These are phyloP conservation scores for Candida ortonii DNA, from an alignment of 805 yeast genomes.

Conservation along the genomic window DNA sequence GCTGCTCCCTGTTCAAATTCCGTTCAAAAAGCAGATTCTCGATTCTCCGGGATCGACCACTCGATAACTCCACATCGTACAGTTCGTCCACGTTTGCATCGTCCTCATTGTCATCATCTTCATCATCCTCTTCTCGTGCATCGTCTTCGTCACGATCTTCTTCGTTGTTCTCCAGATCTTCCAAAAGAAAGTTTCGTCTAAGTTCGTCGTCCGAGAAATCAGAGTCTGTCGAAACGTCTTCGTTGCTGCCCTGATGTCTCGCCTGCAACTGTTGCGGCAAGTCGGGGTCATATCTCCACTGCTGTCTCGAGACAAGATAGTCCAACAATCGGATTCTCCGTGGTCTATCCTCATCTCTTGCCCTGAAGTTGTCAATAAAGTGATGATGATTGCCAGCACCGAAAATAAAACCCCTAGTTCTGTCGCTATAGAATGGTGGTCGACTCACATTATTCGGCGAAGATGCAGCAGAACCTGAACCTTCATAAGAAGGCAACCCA, in stretches of 20 bases:
- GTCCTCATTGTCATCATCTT: constrained; percentile 22
- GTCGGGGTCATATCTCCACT: constrained; percentile 17
- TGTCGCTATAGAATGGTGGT: constrained; percentile 16
- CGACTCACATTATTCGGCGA: constrained; percentile 7
- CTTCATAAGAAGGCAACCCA: no score
- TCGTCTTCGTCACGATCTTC: constrained; percentile 10
- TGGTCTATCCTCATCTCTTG: constrained; percentile 18
- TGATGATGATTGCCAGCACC: constrained; percentile 18
- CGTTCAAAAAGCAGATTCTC: constrained; percentile 29
- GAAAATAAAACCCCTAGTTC: constrained; percentile 19
- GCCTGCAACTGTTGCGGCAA: constrained; percentile 15
- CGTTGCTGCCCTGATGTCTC: constrained; percentile 10
- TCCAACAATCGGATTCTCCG: constrained; percentile 21
- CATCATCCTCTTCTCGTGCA: constrained; percentile 17
- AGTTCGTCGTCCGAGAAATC: constrained; percentile 19
- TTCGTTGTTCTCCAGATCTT: constrained; percentile 13
- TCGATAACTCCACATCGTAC: constrained; percentile 26
- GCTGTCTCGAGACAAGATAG: constrained; percentile 22
- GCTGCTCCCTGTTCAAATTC: constrained; percentile 25
- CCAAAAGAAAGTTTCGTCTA: constrained; percentile 13
- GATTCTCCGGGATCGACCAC: constrained; percentile 31
- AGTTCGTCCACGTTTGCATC: constrained; percentile 22
- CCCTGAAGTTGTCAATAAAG: constrained; percentile 16
- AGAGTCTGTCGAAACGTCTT: constrained; percentile 17
- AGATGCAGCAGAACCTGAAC: constrained; percentile 1